These are phyloP conservation scores for Stereocaulon alpinum DNA, from an alignment of 495 filamentous ascomycete genomes.

Conservation along the genomic window DNA sequence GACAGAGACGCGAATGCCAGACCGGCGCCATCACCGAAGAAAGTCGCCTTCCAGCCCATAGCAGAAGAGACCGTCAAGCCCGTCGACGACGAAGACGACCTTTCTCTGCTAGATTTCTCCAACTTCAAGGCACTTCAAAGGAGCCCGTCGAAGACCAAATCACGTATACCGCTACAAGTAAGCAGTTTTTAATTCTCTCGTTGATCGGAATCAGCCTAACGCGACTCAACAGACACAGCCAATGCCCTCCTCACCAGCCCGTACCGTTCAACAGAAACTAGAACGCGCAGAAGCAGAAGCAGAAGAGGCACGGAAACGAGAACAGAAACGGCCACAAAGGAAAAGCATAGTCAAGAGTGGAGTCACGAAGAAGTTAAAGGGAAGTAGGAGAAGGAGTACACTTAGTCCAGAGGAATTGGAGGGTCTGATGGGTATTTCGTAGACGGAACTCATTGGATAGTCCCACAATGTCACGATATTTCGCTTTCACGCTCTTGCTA, in stretches of 20 bases:
- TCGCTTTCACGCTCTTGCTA: background rate
- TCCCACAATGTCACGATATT: background rate
- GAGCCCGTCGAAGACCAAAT: constrained; percentile 25
- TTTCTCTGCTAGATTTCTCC: constrained; percentile 30
- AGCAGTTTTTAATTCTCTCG: constrained; percentile 18
- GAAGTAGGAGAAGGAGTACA: constrained; percentile 54
- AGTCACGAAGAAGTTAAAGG: constrained; percentile 32
- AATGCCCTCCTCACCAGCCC: constrained; percentile 9
- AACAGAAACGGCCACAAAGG: constrained; percentile 36
- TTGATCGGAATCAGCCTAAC: constrained; percentile 21
- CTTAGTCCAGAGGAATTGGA: constrained; percentile 63
- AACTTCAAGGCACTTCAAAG: constrained; percentile 28
- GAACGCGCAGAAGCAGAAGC: constrained; percentile 39
- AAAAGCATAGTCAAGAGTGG: constrained; percentile 36
- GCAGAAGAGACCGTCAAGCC: constrained; percentile 30
- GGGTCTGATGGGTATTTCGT: constrained; percentile 40
- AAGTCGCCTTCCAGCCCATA: constrained; percentile 37
- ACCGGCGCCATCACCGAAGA: constrained; percentile 31
- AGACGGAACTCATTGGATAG: background rate
- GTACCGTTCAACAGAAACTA: constrained; percentile 34
- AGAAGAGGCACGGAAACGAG: constrained; percentile 28
- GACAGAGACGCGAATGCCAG: constrained; percentile 36
- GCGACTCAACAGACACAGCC: constrained; percentile 24
- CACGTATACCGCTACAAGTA: constrained; percentile 30
- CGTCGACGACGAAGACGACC: constrained; percentile 26